These are phyloP conservation scores for Melampsora americana DNA, from an alignment of 1,284 basidiomycete species.

Conservation along the genomic window DNA sequence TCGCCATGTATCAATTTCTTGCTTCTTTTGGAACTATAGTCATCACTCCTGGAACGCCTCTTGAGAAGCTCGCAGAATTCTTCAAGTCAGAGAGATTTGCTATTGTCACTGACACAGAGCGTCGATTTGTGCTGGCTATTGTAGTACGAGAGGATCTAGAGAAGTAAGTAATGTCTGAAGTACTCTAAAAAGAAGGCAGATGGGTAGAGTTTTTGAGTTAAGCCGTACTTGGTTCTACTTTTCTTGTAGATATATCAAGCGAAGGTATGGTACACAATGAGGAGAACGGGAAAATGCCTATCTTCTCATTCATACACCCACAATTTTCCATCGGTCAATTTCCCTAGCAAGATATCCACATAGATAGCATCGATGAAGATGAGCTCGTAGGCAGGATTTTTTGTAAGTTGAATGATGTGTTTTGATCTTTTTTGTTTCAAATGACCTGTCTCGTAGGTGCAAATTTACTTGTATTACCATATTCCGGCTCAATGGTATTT, in stretches of 20 bases:
- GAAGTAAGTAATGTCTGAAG: background rate
- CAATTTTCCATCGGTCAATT: too few species aligned
- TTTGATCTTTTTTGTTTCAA: too few species aligned
- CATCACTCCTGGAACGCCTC: conserved; percentile 9
- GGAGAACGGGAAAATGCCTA: too few species aligned
- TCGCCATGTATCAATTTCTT: background rate
- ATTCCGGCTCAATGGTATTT: too few species aligned
- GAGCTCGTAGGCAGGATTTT: too few species aligned
- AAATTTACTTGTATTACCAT: too few species aligned
- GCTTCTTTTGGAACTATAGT: background rate
- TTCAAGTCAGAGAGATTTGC: conserved; percentile 4
- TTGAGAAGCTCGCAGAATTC: background rate
- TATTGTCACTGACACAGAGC: conserved; percentile 12
- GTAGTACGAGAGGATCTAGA: conserved; percentile 9
- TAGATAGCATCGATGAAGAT: too few species aligned
- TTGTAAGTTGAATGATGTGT: too few species aligned
- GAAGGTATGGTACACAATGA: background rate
- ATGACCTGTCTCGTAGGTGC: too few species aligned
- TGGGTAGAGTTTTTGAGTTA: background rate
- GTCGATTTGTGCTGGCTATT: conserved; percentile 6
- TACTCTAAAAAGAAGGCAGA: background rate
- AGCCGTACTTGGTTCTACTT: background rate
- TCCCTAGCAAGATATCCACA: too few species aligned
- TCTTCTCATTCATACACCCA: too few species aligned
- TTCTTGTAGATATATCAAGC: conserved; percentile 2